A percentile compares a stretch with the other conserved stretches of the same genome.
Evolutionary conservation across 345 rosid species (phyloP).

Genomic region (Physaria fendleri): DNA sequence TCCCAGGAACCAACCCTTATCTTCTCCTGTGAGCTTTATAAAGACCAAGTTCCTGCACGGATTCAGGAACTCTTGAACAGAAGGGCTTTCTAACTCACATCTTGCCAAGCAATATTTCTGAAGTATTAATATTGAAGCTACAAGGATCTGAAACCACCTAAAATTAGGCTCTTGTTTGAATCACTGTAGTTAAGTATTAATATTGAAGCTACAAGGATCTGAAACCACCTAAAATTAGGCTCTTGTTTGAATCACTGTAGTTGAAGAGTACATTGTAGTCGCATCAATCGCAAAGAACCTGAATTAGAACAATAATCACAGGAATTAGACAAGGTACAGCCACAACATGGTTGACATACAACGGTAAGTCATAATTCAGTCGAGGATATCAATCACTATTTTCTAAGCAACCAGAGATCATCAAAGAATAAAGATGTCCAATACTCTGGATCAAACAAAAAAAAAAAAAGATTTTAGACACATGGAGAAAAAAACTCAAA

Average conservation of each 20-base stretch:
- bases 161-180: background rate
- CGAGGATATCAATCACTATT: background rate
- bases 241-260: background rate
- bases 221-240: slow-evolving; percentile 7
- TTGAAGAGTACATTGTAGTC: background rate
- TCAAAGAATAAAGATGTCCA: background rate
- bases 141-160: slow-evolving; percentile 1
- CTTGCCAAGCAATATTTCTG: slow-evolving; percentile 10
- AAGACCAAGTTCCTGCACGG: slow-evolving; percentile 32
- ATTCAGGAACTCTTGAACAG: slow-evolving; percentile 30
- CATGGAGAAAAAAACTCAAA: background rate
- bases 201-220: background rate
- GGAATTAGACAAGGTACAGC: background rate
- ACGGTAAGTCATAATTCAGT: background rate
- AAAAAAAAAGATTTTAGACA: too few species aligned
- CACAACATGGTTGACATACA: background rate
- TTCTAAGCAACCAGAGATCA: background rate
- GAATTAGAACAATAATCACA: slow-evolving; percentile 10
- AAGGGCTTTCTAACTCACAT: slow-evolving; percentile 24
- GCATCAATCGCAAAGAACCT: slow-evolving; percentile 14
- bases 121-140: background rate
- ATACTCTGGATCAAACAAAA: background rate
- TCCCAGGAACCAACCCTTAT: slow-evolving; percentile 15
- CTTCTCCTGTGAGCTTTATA: slow-evolving; percentile 22
- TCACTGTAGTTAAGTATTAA: too few species aligned